Evolutionary conservation across 305 asterid genomes (phyloP).

Genomic region (Solanum hybrid): DNA sequence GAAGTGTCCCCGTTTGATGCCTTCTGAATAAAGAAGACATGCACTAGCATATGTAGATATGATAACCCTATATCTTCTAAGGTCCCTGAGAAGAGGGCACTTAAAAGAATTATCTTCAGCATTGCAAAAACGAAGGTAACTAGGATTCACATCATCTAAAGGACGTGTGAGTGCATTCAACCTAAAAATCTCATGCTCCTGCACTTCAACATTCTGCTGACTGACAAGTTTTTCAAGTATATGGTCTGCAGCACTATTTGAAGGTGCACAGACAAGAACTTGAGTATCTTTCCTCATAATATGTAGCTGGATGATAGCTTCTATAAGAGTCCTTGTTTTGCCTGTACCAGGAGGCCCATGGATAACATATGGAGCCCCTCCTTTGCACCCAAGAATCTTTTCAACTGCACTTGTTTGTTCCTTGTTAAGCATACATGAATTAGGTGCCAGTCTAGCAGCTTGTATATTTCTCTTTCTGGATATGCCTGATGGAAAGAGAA

Average conservation of each 20-base stretch:
- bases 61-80: slow-evolving; percentile 41
- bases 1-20: slow-evolving; percentile 63
- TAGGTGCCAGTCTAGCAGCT: slow-evolving; percentile 38
- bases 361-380: slow-evolving; percentile 75
- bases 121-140: slow-evolving; percentile 41
- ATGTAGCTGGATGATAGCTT: slow-evolving; percentile 75
- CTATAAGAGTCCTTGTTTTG: slow-evolving; percentile 69
- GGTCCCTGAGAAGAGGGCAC: slow-evolving; percentile 48
- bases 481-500: slow-evolving; percentile 61
- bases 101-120: slow-evolving; percentile 39
- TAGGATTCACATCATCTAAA: slow-evolving; percentile 57
- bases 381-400: slow-evolving; percentile 65
- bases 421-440: slow-evolving; percentile 44
- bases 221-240: slow-evolving; percentile 55
- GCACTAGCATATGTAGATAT: slow-evolving; percentile 78
- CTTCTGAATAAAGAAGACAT: slow-evolving; percentile 51
- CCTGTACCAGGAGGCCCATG: slow-evolving; percentile 99
- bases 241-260: slow-evolving; percentile 87
- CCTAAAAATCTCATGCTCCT: slow-evolving; percentile 43
- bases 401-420: slow-evolving; percentile 58
- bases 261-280: slow-evolving; percentile 87
- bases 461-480: slow-evolving; percentile 14
- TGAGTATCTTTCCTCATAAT: slow-evolving; percentile 21
- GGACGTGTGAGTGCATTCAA: slow-evolving; percentile 76
- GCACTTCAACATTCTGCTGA: slow-evolving; percentile 20